Percentiles rank a stretch among this genome's conserved stretches.
Evolutionary conservation across 2,329 filamentous ascomycete species (phyloP).

Genomic region (Shiraia bambusicola): DNA sequence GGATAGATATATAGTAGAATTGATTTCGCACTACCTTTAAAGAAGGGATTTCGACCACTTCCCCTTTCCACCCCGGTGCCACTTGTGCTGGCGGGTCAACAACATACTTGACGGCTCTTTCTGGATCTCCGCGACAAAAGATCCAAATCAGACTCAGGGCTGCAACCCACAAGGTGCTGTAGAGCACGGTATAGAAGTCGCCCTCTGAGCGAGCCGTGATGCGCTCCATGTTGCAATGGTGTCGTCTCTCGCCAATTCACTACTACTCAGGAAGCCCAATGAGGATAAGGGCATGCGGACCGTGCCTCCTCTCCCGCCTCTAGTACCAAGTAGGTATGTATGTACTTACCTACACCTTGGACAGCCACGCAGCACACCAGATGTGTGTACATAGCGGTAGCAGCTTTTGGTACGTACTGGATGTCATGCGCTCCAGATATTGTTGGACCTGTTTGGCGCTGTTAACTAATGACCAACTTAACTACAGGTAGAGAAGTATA

Average conservation of each 20-base stretch:
- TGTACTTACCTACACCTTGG: too few species aligned
- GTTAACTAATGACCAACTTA: too few species aligned
- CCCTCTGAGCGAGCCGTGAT: conserved; percentile 28
- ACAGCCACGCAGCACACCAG: too few species aligned
- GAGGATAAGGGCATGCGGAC: not conserved
- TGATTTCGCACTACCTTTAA: conserved; percentile 58
- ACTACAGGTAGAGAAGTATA: too few species aligned
- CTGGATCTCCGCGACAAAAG: conserved; percentile 34
- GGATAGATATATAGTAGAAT: conserved; percentile 2
- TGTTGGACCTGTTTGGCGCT: too few species aligned
- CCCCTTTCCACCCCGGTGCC: conserved; percentile 54
- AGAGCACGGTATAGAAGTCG: conserved; percentile 20
- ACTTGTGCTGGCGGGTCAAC: conserved; percentile 65
- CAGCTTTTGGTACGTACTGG: too few species aligned
- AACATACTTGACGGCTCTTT: conserved; percentile 58
- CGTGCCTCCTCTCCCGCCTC: not conserved
- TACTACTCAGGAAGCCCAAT: not conserved
- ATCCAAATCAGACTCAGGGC: conserved; percentile 28
- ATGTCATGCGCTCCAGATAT: too few species aligned
- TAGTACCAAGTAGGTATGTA: too few species aligned
- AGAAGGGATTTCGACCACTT: conserved; percentile 60
- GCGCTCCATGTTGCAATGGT: conserved; percentile 27
- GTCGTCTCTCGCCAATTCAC: not conserved
- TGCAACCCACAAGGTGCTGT: conserved; percentile 21
- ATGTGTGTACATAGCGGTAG: too few species aligned